Evolutionary conservation across 2,329 filamentous ascomycete genomes (phyloP).

Genomic region (Anisogramma anomala): DNA sequence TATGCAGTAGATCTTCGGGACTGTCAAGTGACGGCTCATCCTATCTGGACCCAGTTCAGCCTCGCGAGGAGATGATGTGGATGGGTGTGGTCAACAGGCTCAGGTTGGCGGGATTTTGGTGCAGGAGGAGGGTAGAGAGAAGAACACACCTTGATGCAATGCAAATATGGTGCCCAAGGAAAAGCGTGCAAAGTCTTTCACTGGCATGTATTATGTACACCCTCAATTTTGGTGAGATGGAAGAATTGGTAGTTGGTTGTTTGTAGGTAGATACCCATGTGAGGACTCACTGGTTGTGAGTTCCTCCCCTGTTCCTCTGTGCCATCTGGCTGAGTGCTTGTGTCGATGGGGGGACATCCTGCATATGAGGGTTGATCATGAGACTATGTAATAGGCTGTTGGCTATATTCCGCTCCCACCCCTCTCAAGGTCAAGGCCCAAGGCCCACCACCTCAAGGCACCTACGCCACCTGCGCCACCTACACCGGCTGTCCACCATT

Average conservation of each 20-base stretch:
- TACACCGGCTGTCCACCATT: no score
- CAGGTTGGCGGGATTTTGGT: background rate
- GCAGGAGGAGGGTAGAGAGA: background rate
- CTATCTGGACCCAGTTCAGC: background rate
- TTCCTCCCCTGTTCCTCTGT: background rate
- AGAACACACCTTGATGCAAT: conserved; percentile 12
- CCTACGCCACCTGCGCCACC: no score
- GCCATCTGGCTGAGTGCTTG: no score
- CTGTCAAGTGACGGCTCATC: conserved; percentile 9
- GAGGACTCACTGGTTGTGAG: background rate
- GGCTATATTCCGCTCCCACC: no score
- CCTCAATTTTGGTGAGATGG: no score
- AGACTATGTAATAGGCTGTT: no score
- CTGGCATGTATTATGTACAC: background rate
- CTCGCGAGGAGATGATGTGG: background rate
- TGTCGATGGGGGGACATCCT: no score
- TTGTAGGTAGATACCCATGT: no score
- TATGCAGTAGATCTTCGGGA: conserved; percentile 2
- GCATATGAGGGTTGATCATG: no score
- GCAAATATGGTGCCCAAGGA: conserved; percentile 5
- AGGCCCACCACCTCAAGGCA: no score
- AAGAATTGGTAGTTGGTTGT: no score
- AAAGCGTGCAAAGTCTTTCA: background rate
- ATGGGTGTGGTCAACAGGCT: background rate
- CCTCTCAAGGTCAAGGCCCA: no score